Evolutionary conservation across 176 grass and related monocot species (phyloP).

Genomic region (Oryza coarctata): DNA sequence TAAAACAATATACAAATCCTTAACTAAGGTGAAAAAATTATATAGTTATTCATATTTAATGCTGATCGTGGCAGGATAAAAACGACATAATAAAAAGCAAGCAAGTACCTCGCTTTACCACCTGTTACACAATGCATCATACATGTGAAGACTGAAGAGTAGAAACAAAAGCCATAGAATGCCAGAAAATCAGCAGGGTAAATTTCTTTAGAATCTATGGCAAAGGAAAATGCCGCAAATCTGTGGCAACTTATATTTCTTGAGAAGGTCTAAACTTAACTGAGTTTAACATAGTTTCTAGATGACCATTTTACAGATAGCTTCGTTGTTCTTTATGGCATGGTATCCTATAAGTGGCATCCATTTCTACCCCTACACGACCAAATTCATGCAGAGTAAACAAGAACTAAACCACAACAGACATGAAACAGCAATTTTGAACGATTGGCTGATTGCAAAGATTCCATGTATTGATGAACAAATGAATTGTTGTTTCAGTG

Average conservation of each 20-base stretch:
- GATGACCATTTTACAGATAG: background rate
- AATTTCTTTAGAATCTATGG: no score
- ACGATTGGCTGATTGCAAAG: background rate
- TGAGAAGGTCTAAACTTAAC: background rate
- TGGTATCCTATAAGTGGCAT: background rate
- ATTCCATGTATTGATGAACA: background rate
- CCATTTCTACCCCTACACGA: background rate
- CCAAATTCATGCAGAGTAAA: conserved; percentile 7
- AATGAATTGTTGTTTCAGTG: background rate
- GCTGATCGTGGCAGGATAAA: no score
- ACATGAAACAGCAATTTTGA: background rate
- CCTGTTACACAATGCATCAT: no score
- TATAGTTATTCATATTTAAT: no score
- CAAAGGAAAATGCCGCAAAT: background rate
- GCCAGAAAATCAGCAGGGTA: no score
- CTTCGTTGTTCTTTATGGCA: background rate
- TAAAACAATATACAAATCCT: no score
- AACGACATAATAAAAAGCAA: no score
- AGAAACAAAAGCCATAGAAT: no score
- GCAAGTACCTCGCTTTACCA: no score
- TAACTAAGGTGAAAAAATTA: no score
- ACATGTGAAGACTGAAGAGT: no score
- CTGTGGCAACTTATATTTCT: background rate
- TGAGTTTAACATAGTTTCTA: background rate
- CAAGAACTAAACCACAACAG: background rate